Percentiles rank a stretch among this genome's conserved stretches.
These are phyloP conservation scores for Teratosphaeria nubilosa DNA, from an alignment of 2,329 filamentous ascomycete species.

Conservation along the genomic window DNA sequence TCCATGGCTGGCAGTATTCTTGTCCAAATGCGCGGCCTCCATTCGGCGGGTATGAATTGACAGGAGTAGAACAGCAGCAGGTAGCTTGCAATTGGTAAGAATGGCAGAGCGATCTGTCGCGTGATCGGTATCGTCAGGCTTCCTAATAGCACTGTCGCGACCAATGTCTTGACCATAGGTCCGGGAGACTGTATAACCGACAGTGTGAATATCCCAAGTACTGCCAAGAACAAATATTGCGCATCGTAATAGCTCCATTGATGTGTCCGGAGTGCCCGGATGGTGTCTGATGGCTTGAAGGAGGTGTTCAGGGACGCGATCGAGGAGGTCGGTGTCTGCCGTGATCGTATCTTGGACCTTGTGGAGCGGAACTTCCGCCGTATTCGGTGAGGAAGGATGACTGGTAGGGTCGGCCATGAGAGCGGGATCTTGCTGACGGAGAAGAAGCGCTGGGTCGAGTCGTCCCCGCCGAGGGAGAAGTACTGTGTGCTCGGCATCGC, in stretches of 20 bases:
- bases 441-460: constrained; percentile 30
- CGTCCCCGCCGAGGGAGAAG: constrained; percentile 20
- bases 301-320: constrained; percentile 72
- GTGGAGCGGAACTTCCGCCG: constrained; percentile 53
- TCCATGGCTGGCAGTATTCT: constrained; percentile 87
- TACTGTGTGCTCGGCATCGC: constrained; percentile 16
- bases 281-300: constrained; percentile 67
- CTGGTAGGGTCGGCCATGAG: constrained; percentile 38
- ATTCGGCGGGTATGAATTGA: constrained; percentile 81
- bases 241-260: constrained; percentile 75
- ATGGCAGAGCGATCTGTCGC: constrained; percentile 83
- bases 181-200: constrained; percentile 71
- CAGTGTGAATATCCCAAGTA: constrained; percentile 71
- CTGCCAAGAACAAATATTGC: constrained; percentile 68
- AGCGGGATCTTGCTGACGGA: constrained; percentile 35
- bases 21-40: constrained; percentile 89
- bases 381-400: constrained; percentile 53
- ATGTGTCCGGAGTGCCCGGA: constrained; percentile 65
- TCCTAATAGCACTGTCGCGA: constrained; percentile 55
- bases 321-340: constrained; percentile 58
- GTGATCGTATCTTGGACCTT: constrained; percentile 55
- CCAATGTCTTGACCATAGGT: constrained; percentile 64
- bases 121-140: constrained; percentile 74
- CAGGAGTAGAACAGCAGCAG: constrained; percentile 85
- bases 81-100: constrained; percentile 75